phyloP scores from a whole-genome alignment of 495 filamentous ascomycete species.

The Pyronema domesticum region DNA sequence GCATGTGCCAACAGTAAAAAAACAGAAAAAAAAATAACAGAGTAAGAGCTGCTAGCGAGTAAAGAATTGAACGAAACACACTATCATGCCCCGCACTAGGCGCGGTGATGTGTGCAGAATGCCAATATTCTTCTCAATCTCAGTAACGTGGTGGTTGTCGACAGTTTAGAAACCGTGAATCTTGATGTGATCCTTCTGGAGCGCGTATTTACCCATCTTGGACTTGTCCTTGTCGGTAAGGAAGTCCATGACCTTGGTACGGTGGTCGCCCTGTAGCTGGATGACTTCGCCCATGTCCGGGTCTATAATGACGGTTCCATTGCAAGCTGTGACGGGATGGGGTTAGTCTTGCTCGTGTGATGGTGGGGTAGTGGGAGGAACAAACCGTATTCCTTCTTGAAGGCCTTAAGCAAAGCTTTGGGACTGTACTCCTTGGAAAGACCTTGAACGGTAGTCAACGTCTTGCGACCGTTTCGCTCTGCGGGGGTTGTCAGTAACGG shows the following conservation, averaged over 20 bases:
- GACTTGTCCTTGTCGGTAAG: conserved; percentile 88
- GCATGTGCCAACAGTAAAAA: too few relatives aligned
- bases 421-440: conserved; percentile 95
- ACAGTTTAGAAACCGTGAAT: conserved; percentile 55
- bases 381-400: conserved; percentile 98
- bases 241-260: conserved; percentile 96
- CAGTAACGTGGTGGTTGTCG: too few relatives aligned
- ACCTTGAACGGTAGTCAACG: conserved; percentile 97
- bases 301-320: conserved; percentile 98
- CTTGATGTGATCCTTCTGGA: conserved; percentile 48
- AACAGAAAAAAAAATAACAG: too few relatives aligned
- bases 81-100: too few relatives aligned
- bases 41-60: too few relatives aligned
- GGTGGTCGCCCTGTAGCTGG: conserved; percentile 96
- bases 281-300: conserved; percentile 99
- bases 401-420: conserved; percentile 98
- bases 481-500: conserved; percentile 12
- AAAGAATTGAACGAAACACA: too few relatives aligned
- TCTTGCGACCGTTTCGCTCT: conserved; percentile 99
- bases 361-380: conserved; percentile 14
- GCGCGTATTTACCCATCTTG: conserved; percentile 44
- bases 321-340: conserved; percentile 52
- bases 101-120: too few relatives aligned
- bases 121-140: too few relatives aligned
- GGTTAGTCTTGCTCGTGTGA: not conserved